These are phyloP conservation scores for Cladosporium sp. DNA, from an alignment of 2,329 filamentous ascomycete genomes.

Conservation along the genomic window DNA sequence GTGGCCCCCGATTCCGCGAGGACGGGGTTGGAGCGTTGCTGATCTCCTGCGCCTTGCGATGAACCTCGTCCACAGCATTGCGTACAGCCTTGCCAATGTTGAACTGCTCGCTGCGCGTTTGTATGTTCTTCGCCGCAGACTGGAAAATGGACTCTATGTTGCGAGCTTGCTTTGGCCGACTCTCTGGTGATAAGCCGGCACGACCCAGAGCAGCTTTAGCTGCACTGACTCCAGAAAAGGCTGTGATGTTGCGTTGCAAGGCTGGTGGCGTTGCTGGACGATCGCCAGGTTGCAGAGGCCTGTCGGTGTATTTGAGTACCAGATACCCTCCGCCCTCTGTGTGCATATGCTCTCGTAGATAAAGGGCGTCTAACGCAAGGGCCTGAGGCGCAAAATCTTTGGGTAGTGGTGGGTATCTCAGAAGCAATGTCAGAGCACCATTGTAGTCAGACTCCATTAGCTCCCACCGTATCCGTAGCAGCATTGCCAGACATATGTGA, in stretches of 20 bases:
- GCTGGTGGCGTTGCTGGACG: slow-evolving; percentile 28
- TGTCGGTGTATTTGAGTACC: slow-evolving; percentile 62
- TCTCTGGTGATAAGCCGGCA: neutral
- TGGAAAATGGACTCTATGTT: slow-evolving; percentile 67
- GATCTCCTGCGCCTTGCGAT: slow-evolving; percentile 64
- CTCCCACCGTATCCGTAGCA: slow-evolving; percentile 85
- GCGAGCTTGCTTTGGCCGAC: slow-evolving; percentile 7
- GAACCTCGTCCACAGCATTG: slow-evolving; percentile 74
- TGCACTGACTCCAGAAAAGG: slow-evolving; percentile 24
- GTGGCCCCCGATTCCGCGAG: slow-evolving; percentile 34
- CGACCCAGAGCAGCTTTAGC: slow-evolving; percentile 10
- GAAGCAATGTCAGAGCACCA: slow-evolving; percentile 68
- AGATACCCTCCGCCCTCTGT: slow-evolving; percentile 57
- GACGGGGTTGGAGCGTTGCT: slow-evolving; percentile 41
- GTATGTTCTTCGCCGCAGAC: slow-evolving; percentile 67
- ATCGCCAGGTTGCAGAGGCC: slow-evolving; percentile 29
- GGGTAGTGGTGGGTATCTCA: slow-evolving; percentile 69
- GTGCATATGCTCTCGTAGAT: slow-evolving; percentile 60
- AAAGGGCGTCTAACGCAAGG: slow-evolving; percentile 80
- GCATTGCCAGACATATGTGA: slow-evolving; percentile 87
- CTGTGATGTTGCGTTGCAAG: slow-evolving; percentile 29
- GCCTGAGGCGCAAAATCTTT: slow-evolving; percentile 44
- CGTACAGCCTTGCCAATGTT: slow-evolving; percentile 75
- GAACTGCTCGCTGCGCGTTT: slow-evolving; percentile 67
- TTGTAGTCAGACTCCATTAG: slow-evolving; percentile 84